Conservation (phyloP, 2,329 filamentous ascomycete species). For the Hypoxylon sp. region DNA sequence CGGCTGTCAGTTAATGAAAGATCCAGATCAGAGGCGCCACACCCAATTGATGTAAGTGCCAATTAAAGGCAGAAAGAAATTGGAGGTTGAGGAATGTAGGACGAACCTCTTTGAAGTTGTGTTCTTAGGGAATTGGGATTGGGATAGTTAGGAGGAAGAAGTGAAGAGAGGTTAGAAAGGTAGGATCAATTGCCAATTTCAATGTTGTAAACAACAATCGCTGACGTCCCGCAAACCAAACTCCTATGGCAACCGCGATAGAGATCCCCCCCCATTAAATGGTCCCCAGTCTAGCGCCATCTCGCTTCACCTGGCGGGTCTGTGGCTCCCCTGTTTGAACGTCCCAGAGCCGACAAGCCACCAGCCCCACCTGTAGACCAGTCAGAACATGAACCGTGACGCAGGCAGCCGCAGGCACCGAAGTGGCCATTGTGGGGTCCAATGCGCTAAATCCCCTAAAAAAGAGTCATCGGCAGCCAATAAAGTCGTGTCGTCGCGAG, state of each 20-base stretch:
- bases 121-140: slow-evolving; percentile 24
- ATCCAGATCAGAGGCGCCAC: slow-evolving; percentile 26
- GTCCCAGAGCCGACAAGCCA: slow-evolving; percentile 9
- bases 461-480: slow-evolving; percentile 34
- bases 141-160: slow-evolving; percentile 10
- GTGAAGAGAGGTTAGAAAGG: slow-evolving; percentile 18
- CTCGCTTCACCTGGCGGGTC: slow-evolving; percentile 10
- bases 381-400: slow-evolving; percentile 2
- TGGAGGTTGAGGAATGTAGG: slow-evolving; percentile 36
- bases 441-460: slow-evolving; percentile 7
- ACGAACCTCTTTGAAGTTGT: slow-evolving; percentile 41
- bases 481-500: slow-evolving; percentile 29
- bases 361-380: not conserved
- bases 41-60: slow-evolving; percentile 31
- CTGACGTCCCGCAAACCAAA: slow-evolving; percentile 38
- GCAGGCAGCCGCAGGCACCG: slow-evolving; percentile 1
- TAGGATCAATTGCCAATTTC: slow-evolving; percentile 33
- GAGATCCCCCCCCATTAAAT: not conserved
- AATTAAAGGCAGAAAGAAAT: slow-evolving; percentile 39
- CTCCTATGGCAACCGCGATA: slow-evolving; percentile 53
- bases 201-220: slow-evolving; percentile 50
- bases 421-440: slow-evolving; percentile 12
- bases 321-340: slow-evolving; percentile 6
- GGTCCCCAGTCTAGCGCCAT: slow-evolving; percentile 30
- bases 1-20: slow-evolving; percentile 46